Percentiles rank a stretch among this genome's conserved stretches.
These are phyloP conservation scores for Leishmania amazonensis DNA, from an alignment of 208 protist species.

Conservation along the genomic window DNA sequence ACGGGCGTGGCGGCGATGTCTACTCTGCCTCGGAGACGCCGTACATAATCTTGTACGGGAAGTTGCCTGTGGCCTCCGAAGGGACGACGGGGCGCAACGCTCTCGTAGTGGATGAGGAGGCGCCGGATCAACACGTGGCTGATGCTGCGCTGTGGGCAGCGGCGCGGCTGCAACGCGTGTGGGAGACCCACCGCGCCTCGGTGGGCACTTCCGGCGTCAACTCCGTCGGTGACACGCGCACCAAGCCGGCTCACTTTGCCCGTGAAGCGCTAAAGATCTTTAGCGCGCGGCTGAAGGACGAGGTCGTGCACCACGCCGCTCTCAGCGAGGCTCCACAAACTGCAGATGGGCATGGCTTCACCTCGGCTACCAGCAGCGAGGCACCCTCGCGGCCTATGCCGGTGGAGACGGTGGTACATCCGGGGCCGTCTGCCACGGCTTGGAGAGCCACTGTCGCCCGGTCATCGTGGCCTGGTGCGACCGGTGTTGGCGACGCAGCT, in stretches of 20 bases:
- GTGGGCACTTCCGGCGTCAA: not conserved
- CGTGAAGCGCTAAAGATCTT: slow-evolving; percentile 4
- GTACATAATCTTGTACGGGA: slow-evolving; percentile 69
- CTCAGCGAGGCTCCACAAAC: not conserved
- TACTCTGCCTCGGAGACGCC: slow-evolving; percentile 55
- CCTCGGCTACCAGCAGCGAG: not conserved
- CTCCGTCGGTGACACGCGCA: not conserved
- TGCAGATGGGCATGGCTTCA: too few species aligned
- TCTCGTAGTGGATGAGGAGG: not conserved
- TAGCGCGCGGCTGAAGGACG: not conserved
- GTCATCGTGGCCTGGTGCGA: not conserved
- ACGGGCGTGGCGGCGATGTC: slow-evolving; percentile 40
- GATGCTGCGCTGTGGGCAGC: not conserved
- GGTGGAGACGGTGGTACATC: not conserved
- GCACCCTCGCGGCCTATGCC: not conserved
- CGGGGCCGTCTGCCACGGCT: not conserved
- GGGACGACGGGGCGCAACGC: not conserved
- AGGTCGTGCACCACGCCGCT: not conserved
- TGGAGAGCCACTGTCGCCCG: not conserved
- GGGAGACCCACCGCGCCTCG: not conserved
- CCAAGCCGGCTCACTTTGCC: not conserved
- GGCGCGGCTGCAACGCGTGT: not conserved
- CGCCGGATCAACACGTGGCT: not conserved
- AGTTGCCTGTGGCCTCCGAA: slow-evolving; percentile 17
- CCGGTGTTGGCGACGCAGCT: not conserved